Evolutionary conservation across 2,329 filamentous ascomycete genomes (phyloP), one percentile per base, ranked within the genome.

Genomic region (Arthrinium puccinioides): DNA sequence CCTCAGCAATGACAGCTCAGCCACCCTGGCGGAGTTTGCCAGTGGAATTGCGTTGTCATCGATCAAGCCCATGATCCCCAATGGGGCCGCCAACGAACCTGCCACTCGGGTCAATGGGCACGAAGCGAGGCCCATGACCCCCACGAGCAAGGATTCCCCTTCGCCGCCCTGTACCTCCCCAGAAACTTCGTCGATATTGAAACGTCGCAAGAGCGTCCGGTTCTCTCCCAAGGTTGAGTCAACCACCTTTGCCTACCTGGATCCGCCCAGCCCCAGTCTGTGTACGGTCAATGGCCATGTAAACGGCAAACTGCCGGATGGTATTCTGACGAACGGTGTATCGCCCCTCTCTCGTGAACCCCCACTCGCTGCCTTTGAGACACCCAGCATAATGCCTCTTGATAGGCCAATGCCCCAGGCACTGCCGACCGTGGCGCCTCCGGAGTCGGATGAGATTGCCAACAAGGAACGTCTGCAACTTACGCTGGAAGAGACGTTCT

Each of bases 401-500:
- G 24, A 25, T 19, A 28, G 28, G 10, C 16, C 26, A 5, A 11
- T 25, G 2, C 20, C 21, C 3, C 14, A 24, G 25, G 34, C 28
- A n/a, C 42, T 20, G 32, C 33, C 9, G 34, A 42, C 10, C 16
- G 23, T 18, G 14, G 6, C n/a, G n/a, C 6, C n/a, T 34, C n/a
- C 15, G 38, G 9, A 21, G 21, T 16, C 38, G 10, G 16, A 27
- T 2, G 47, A 56, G n/a, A 51, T 74, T 4, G 50, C 24, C 14
- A 38, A 76, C 46, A 72, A 64, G 62, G 92, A 98, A 53, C 88
- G 96, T 53, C 78, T 96, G n/a, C 92, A 97, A 56, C 70, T 98
- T 8, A 88, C 83, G 3, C 74, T 83, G 0, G 88, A 96, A 58
- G 92, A 98, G 61, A 82, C 88, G 0, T 94, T 97, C 61, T 98